Evolutionary conservation across 2,329 filamentous ascomycete species (phyloP), one percentile per base, ranked within the genome.

Genomic region (Talaromyces amestolkiae): DNA sequence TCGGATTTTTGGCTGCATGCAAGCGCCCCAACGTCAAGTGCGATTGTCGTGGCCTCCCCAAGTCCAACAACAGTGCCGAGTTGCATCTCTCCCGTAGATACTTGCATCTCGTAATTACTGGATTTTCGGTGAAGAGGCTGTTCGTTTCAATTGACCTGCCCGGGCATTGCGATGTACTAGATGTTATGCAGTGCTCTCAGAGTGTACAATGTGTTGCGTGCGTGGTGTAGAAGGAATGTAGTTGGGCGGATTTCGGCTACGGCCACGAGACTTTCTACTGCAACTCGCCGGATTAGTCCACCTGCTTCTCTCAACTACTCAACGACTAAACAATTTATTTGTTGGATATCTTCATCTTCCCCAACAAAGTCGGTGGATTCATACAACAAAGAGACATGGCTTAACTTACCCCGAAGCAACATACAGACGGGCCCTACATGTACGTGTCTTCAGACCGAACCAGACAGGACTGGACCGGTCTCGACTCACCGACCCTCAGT

Each of bases 241-340:
- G 56, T 19, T 7, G 24, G 17, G 58, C 13, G 58, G 58, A 24
- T 43, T 35, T 31, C 41, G 41, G 24, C 43, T 41, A 24, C 41
- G 37, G 35, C 47, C 60, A 62, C 60, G 60, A 47, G 60, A 62
- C 47, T 61, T 47, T 13, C 49, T 45, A 39, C 49, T 58, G 61
- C 61, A 63, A 37, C 41, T 63, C 51, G 61, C 61, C 51, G 51
- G n/a, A 63, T 63, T 63, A 13, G 61, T 63, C 24, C 24, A 22
- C 39, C 33, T 41, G n/a, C 33, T 37, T 51, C 45, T 49, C n/a
- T 27, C n/a, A 33, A 49, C 39, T 15, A 19, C 58, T 53, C 27
- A 33, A 33, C 39, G 24, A 45, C 43, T 17, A 17, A 19, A 31
- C 39, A 62, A 31, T 17, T 53, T 35, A 7, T n/a, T 15, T 47